Evolutionary conservation across 164 flowering plant species (phyloP).

Genomic region (Vitis vinifera): ASM3070453v1 NC_081814.1:8075001-8075500

Average conservation of each 20-base stretch:
- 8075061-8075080: constrained; percentile 67
- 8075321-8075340: constrained; percentile 15
- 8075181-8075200: constrained; percentile 21
- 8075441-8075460: constrained; percentile 6
- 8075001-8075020: constrained; percentile 3
- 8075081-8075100: constrained; percentile 59
- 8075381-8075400: constrained; percentile 20
- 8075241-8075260: constrained; percentile 4
- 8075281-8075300: constrained; percentile 44
- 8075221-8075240: background rate
- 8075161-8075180: constrained; percentile 47
- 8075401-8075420: constrained; percentile 10
- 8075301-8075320: constrained; percentile 38
- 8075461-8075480: constrained; percentile 15
- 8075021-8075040: constrained; percentile 10
- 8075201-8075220: background rate
- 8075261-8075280: constrained; percentile 45
- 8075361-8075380: constrained; percentile 44
- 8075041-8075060: constrained; percentile 59
- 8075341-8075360: constrained; percentile 25
- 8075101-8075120: constrained; percentile 75
- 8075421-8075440: constrained; percentile 17
- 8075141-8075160: constrained; percentile 76
- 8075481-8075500: constrained; percentile 43
- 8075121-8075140: constrained; percentile 85